Conservation (phyloP, 495 filamentous ascomycete genomes). For the Echria macrotheca region DNA sequence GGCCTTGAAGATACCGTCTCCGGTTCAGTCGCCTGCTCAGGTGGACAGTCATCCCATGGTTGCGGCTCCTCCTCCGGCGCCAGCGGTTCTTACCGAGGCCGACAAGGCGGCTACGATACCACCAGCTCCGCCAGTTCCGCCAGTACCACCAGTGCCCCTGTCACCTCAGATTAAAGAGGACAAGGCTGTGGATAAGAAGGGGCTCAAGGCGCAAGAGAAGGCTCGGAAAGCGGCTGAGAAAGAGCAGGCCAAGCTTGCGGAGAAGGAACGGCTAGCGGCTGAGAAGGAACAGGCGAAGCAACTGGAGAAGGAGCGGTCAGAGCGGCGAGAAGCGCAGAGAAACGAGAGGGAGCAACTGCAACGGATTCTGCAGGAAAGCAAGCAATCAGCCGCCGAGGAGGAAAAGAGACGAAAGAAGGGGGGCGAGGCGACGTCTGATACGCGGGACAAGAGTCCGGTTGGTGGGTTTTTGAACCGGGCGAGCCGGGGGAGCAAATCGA, state of each 20-base stretch:
- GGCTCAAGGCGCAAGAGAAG: constrained; percentile 51
- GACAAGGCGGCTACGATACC: constrained; percentile 30
- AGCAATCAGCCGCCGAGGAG: constrained; percentile 36
- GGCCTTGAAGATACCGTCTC: constrained; percentile 24
- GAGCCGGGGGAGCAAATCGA: constrained; percentile 36
- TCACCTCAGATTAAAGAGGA: constrained; percentile 45
- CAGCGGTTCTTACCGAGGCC: constrained; percentile 23
- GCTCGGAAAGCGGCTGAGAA: constrained; percentile 63
- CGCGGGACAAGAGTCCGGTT: constrained; percentile 9
- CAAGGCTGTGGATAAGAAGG: constrained; percentile 49
- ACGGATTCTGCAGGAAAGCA: constrained; percentile 40
- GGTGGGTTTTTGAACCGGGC: constrained; percentile 37
- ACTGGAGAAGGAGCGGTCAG: constrained; percentile 29
- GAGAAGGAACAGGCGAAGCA: constrained; percentile 38
- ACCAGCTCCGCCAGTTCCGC: constrained; percentile 17
- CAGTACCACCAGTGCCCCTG: not conserved
- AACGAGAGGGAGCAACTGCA: constrained; percentile 36
- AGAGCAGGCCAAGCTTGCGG: constrained; percentile 59
- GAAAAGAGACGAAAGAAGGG: constrained; percentile 34
- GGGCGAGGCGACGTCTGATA: constrained; percentile 1
- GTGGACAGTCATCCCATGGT: constrained; percentile 23
- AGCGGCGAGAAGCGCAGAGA: constrained; percentile 29
- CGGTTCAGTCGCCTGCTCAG: constrained; percentile 9
- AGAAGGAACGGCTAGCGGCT: constrained; percentile 45
- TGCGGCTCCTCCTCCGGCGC: constrained; percentile 26